Base-by-base conservation (phyloP, 352 stramenopile species). In the Phytopythium montanum region DNA sequence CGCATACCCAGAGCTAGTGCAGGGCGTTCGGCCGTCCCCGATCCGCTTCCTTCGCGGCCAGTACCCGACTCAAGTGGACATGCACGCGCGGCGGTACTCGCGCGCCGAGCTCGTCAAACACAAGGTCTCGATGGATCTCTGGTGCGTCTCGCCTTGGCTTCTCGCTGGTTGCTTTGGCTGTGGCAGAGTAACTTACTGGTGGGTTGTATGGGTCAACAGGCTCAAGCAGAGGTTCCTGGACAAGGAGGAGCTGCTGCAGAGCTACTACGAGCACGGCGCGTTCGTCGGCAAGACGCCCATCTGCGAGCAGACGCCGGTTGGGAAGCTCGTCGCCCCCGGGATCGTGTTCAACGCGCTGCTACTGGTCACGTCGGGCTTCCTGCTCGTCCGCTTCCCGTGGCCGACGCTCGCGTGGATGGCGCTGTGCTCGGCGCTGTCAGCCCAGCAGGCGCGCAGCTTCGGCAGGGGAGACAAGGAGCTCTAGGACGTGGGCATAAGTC, bases 21-120 rank as follows among this genome's bases (percentile, higher is more conserved):
- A 86, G 19, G 85, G 85, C 21, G 55, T 94, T 29, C 65, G 82
- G 52, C 85, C 85, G 6, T 94, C 85, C 5, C 85, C 85, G 59
- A 55, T 90, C 16, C 80, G 82, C 34, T 85, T 91, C 13, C 59
- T 78, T 0, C 56, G 70, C 45, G 85, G 85, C 7, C 85, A 90
- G 48, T 90, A 80, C 56, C 85, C 85, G 9, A 76, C 57, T 10
- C 76, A 85, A 38, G 85, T 94, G 28, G 80, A 92, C 61, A 79
- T 94, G 49, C 81, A 92, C 64, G 62, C 90, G 54, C 78, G 71
- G 53, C 69, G 79, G 29, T 86, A 89, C 62, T 67, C 70, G 29
- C 77, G 72, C 31, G 66, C 56, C 21, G 72, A 73, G 29, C 51
- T 92, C 33, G 54, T 54, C n/a, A 62, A 68, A 42, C 61, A 76